These are phyloP conservation scores for Phytophthora tentaculata DNA, from an alignment of 352 stramenopile genomes.

Conservation along the genomic window DNA sequence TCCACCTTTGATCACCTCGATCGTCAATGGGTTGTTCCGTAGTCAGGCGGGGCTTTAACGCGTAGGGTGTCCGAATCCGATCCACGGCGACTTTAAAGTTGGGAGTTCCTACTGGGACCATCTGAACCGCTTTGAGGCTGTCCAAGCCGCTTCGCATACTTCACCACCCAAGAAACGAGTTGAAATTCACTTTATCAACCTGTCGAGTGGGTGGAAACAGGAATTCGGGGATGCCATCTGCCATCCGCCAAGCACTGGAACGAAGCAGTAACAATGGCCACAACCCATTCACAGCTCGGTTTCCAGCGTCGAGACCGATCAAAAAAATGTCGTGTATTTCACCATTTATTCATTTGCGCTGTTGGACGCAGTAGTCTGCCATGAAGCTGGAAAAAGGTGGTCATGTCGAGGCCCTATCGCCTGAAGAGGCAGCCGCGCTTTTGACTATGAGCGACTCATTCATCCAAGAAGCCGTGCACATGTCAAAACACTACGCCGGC, in stretches of 20 bases:
- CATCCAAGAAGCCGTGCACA: constrained; percentile 40
- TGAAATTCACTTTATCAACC: not conserved
- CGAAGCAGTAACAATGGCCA: constrained; percentile 28
- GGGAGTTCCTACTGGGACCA: constrained; percentile 8
- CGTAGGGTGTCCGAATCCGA: not conserved
- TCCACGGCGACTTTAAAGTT: not conserved
- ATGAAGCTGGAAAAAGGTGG: constrained; percentile 26
- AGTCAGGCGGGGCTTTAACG: constrained; percentile 16
- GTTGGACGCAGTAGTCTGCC: not conserved
- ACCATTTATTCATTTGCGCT: constrained; percentile 25
- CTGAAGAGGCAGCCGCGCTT: constrained; percentile 33
- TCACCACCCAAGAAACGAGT: not conserved
- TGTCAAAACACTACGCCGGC: constrained; percentile 40
- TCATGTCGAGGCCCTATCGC: constrained; percentile 15
- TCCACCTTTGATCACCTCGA: not conserved
- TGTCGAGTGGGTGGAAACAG: constrained; percentile 13
- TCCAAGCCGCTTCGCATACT: constrained; percentile 15
- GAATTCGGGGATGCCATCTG: constrained; percentile 14
- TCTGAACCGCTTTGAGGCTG: constrained; percentile 30
- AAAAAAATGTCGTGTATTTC: constrained; percentile 1
- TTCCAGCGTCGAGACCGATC: constrained; percentile 8
- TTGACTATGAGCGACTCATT: constrained; percentile 43
- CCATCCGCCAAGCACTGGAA: constrained; percentile 30
- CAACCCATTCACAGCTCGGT: constrained; percentile 15
- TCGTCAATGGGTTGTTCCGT: not conserved